A percentile compares a stretch with the other conserved stretches of the same genome.
These are phyloP conservation scores for Physcia stellaris DNA, from an alignment of 495 filamentous ascomycete species.

Conservation along the genomic window DNA sequence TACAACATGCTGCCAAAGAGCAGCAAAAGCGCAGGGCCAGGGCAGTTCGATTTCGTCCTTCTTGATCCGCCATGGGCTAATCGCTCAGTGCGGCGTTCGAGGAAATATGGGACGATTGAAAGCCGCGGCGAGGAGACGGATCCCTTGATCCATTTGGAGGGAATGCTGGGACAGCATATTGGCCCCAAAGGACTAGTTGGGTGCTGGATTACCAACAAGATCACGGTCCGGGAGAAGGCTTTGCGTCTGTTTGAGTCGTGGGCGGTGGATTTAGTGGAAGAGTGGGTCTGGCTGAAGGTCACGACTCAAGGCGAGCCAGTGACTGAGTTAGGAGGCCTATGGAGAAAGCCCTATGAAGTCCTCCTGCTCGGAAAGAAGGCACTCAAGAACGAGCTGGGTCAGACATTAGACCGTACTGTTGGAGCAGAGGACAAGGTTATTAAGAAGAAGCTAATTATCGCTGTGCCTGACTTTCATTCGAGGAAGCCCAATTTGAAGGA, in stretches of 20 bases:
- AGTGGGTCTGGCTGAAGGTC: conserved; percentile 89
- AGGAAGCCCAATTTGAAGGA: conserved; percentile 65
- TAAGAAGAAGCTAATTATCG: conserved; percentile 48
- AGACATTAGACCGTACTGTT: too few relatives aligned
- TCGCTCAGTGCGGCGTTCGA: conserved; percentile 61
- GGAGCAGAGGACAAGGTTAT: conserved; percentile 10
- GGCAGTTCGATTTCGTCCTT: conserved; percentile 61
- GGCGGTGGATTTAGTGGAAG: conserved; percentile 53
- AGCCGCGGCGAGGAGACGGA: conserved; percentile 9
- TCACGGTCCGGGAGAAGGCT: conserved; percentile 41
- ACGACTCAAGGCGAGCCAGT: conserved; percentile 59
- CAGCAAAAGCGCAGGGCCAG: conserved; percentile 12
- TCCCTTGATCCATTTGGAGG: conserved; percentile 30
- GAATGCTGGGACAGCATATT: conserved; percentile 44
- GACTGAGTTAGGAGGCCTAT: conserved; percentile 48
- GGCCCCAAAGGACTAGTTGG: conserved; percentile 43
- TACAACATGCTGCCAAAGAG: conserved; percentile 8
- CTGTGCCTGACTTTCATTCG: conserved; percentile 84
- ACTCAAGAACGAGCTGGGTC: neutral
- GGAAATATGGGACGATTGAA: conserved; percentile 45
- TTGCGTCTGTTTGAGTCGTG: conserved; percentile 46
- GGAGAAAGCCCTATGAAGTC: conserved; percentile 80
- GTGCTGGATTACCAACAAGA: conserved; percentile 83
- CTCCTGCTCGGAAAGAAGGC: conserved; percentile 51
- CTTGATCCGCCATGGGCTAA: conserved; percentile 95